These are phyloP conservation scores for Colletotrichum endophyticum DNA, from an alignment of 2,329 filamentous ascomycete genomes.

Conservation along the genomic window DNA sequence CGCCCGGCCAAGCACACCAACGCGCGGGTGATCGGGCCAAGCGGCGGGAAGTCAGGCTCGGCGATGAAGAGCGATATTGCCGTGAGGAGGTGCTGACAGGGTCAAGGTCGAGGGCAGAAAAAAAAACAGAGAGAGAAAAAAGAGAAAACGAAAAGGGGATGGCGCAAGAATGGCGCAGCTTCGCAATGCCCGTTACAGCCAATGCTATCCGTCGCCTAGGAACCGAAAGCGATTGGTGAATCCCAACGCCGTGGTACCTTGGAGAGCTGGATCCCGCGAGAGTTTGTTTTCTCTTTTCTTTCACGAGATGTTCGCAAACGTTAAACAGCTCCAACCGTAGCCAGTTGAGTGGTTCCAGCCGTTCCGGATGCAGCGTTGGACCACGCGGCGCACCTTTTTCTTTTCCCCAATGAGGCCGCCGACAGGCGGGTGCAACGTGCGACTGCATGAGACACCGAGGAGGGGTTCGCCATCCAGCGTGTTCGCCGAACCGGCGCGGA, in stretches of 20 bases:
- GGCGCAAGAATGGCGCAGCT: constrained; percentile 7
- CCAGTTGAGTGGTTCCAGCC: not conserved
- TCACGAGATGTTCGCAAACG: not conserved
- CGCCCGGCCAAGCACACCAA: constrained; percentile 2
- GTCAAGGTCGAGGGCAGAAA: not conserved
- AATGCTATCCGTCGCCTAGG: not conserved
- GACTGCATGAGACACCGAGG: not conserved
- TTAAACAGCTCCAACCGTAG: not conserved
- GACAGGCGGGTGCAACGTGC: not conserved
- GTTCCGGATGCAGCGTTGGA: not conserved
- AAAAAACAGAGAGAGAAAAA: not conserved
- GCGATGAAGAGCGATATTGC: not conserved
- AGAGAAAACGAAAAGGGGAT: not conserved
- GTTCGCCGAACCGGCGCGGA: not conserved
- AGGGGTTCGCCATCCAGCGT: not conserved
- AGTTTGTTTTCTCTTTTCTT: not conserved
- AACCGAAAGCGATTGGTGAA: not conserved
- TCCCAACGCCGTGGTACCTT: constrained; percentile 1
- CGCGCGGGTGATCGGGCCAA: not conserved
- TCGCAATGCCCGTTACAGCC: not conserved
- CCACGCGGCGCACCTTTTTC: not conserved
- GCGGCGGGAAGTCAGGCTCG: not conserved
- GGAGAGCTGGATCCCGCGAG: not conserved
- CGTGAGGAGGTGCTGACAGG: not conserved
- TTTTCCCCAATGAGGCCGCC: not conserved